These are phyloP conservation scores for Saccharomyces mikatae DNA, from an alignment of 805 yeast species.

Conservation along the genomic window DNA sequence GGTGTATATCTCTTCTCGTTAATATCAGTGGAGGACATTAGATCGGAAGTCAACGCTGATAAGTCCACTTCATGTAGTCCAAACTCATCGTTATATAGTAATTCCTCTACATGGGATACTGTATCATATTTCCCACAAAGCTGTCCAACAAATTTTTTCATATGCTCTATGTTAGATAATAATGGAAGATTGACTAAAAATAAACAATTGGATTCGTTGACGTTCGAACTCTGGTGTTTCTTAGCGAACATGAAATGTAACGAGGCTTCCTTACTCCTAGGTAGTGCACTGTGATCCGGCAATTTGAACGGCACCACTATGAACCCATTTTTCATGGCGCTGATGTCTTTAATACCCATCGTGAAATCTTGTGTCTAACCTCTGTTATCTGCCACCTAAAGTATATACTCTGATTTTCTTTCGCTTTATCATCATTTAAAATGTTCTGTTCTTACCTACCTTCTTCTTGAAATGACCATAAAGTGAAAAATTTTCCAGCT, in stretches of 20 bases:
- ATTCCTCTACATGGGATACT: constrained; percentile 54
- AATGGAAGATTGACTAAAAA: constrained; percentile 74
- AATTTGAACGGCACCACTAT: constrained; percentile 29
- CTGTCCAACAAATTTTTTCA: constrained; percentile 50
- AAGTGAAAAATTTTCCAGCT: neutral
- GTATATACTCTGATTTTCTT: neutral
- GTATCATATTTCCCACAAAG: constrained; percentile 39
- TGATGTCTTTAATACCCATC: neutral
- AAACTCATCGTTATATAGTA: constrained; percentile 36
- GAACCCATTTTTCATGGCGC: constrained; percentile 30
- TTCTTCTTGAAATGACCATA: neutral
- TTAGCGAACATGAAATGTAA: constrained; percentile 57
- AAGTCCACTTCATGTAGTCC: constrained; percentile 44
- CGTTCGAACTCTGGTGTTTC: constrained; percentile 47
- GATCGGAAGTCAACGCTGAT: constrained; percentile 51
- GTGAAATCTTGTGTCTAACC: neutral
- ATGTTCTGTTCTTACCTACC: neutral
- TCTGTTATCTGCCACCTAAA: neutral
- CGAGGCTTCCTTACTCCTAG: constrained; percentile 5
- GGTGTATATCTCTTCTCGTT: constrained; percentile 45
- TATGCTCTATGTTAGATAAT: constrained; percentile 41
- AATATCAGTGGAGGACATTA: constrained; percentile 32
- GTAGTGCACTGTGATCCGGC: constrained; percentile 13
- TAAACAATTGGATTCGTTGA: constrained; percentile 44
- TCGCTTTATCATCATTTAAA: neutral